Percentiles rank a stretch among this genome's conserved stretches.
These are phyloP conservation scores for Tolypocladium nubicola DNA, from an alignment of 2,329 filamentous ascomycete genomes.

Conservation along the genomic window DNA sequence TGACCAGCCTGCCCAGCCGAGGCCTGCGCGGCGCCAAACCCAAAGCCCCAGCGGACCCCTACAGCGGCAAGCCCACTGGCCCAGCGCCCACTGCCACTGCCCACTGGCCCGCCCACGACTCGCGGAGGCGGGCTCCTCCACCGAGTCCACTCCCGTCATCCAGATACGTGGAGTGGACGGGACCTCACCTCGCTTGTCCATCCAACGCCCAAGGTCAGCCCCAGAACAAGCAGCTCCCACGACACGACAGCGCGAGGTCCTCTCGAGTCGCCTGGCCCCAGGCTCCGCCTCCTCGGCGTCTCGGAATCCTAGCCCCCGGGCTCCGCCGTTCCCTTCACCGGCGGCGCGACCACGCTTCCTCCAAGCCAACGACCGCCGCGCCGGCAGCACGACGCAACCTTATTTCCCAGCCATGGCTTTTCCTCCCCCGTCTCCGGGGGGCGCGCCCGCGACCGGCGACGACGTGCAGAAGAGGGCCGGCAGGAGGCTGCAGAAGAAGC, in stretches of 20 bases:
- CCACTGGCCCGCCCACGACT: not conserved
- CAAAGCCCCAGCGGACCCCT: not conserved
- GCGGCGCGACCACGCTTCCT: not conserved
- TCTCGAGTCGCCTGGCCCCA: not conserved
- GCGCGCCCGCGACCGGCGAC: not conserved
- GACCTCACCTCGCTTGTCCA: not conserved
- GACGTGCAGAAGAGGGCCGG: slow-evolving; percentile 2
- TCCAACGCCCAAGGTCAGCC: not conserved
- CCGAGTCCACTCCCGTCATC: not conserved
- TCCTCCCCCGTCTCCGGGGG: not conserved
- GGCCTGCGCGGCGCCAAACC: not conserved
- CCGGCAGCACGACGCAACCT: not conserved
- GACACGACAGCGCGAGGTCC: not conserved
- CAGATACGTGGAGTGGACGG: not conserved
- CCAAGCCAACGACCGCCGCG: not conserved
- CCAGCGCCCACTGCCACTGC: no score
- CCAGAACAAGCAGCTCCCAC: not conserved
- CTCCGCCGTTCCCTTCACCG: not conserved
- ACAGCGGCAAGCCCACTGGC: no score
- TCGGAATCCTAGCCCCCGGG: not conserved
- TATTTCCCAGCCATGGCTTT: not conserved
- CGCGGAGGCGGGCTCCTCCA: not conserved
- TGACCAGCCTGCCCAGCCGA: no score
- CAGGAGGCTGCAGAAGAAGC: slow-evolving; percentile 35
- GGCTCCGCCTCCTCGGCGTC: not conserved